Evolutionary conservation across 129 eudicot species (phyloP).

Genomic region (Flaveria brownii): DNA sequence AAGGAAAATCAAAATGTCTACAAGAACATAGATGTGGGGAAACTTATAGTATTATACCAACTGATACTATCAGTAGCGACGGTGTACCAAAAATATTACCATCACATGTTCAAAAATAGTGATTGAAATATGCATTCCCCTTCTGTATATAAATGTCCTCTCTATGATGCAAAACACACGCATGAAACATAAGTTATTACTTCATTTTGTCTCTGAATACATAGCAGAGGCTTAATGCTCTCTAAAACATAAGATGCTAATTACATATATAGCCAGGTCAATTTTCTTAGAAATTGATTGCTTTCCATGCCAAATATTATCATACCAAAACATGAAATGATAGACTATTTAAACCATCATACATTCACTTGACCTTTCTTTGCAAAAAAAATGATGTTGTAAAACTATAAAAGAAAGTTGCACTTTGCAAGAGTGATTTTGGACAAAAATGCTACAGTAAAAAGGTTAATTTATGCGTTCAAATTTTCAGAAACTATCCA

Average conservation of each 20-base stretch:
- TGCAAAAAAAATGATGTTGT: neutral
- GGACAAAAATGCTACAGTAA: neutral
- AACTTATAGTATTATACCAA: neutral
- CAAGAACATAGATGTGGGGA: too few relatives aligned
- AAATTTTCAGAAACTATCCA: neutral
- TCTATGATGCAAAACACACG: neutral
- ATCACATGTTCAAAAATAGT: neutral
- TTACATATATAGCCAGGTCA: neutral
- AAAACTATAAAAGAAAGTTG: neutral
- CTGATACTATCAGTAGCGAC: neutral
- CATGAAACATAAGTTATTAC: neutral
- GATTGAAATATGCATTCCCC: neutral
- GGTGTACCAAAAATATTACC: neutral
- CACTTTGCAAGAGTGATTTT: conserved; percentile 1
- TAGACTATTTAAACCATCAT: neutral
- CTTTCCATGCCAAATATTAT: conserved; percentile 11
- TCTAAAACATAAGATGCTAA: conserved; percentile 1
- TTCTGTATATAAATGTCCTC: neutral
- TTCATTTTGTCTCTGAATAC: neutral
- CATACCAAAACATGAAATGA: neutral
- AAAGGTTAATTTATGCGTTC: neutral
- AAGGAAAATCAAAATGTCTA: too few relatives aligned
- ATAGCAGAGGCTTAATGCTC: neutral
- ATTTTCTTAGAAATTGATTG: neutral
- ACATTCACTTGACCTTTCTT: neutral